Percentiles rank a stretch among this genome's conserved stretches.
phyloP scores from a whole-genome alignment of 768 basidiomycete species.

The Coprinellus micaceus region DNA sequence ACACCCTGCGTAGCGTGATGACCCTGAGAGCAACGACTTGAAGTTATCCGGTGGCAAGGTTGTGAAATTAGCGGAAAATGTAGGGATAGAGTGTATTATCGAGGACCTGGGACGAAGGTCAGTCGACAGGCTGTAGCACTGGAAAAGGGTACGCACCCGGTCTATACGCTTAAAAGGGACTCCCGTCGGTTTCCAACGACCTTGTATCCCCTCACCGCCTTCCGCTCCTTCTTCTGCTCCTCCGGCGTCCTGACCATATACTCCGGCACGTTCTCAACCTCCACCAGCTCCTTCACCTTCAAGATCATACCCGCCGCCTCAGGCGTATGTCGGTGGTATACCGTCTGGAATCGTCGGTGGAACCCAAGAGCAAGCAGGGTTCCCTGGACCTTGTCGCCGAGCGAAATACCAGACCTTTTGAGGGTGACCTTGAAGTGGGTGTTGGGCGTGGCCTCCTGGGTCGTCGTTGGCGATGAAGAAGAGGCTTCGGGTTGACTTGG shows the following conservation, averaged over 20 bases:
- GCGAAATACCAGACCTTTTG: slow-evolving; percentile 80
- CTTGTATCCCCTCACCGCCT: slow-evolving; percentile 56
- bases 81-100: background rate
- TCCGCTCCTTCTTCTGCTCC: slow-evolving; percentile 64
- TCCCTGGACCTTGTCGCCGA: slow-evolving; percentile 64
- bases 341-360: slow-evolving; percentile 78
- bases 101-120: background rate
- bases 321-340: slow-evolving; percentile 71
- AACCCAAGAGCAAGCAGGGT: slow-evolving; percentile 84
- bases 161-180: slow-evolving; percentile 29
- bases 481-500: background rate
- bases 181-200: slow-evolving; percentile 41
- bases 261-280: slow-evolving; percentile 79
- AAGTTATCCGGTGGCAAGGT: too few species aligned
- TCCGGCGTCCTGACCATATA: slow-evolving; percentile 64
- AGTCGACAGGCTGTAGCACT: background rate
- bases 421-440: slow-evolving; percentile 92
- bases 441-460: slow-evolving; percentile 23
- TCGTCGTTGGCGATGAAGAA: background rate
- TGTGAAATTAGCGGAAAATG: background rate
- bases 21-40: too few species aligned
- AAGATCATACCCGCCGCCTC: slow-evolving; percentile 85
- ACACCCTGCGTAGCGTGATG: too few species aligned
- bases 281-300: slow-evolving; percentile 82
- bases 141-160: slow-evolving; percentile 1